Evolutionary conservation across 176 grass and related monocot genomes (phyloP), one percentile per base, ranked within the genome.

Genomic region (Carex kokanica): DNA sequence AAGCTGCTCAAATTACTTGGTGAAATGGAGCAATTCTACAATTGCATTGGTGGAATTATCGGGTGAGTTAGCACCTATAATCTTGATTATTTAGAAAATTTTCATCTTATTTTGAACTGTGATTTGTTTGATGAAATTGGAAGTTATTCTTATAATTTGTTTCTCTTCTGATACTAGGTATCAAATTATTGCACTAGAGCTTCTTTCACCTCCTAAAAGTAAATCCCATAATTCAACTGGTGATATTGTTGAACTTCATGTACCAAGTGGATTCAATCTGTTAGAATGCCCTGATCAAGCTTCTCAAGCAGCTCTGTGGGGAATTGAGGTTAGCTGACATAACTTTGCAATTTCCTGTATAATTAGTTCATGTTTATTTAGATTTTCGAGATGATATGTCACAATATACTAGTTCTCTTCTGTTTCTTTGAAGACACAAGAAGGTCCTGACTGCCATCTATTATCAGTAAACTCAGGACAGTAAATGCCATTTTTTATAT

Each of bases 11-110:
- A 91, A 41, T 91, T 88, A 78, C 87, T 98, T 7, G 75, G 69
- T 6, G 91, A 85, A 85, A 88, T 95, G 53, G 92, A 98, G 24
- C 81, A 90, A 66, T 98, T 98, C 70, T 94, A 98, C 13, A 84
- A 93, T 80, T 98, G 91, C 89, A 94, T 98, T 78, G 95, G 95
- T 31, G 95, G 95, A 38, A 95, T 98, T 83, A 88, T 98, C 67
- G 95, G 95, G 95, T 98, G 63, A 95, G 89, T 82, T 54, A 79
- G 64, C 17, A 71, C 24, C 57, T 27, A 40, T 3, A 74, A 51
- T 84, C 16, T 36, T 84, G 38, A 0, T 31, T 61, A 4, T 34
- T 56, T 31, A 8, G 10, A 15, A 83, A 49, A 54, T 36, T 81
- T 85, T 62, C n/a, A 32, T 21, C 74, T 84, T 64, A 6, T 43